A percentile compares a stretch with the other conserved stretches of the same genome.
Evolutionary conservation across 805 yeast species (phyloP).

Genomic region (Starmerella bombi): DNA sequence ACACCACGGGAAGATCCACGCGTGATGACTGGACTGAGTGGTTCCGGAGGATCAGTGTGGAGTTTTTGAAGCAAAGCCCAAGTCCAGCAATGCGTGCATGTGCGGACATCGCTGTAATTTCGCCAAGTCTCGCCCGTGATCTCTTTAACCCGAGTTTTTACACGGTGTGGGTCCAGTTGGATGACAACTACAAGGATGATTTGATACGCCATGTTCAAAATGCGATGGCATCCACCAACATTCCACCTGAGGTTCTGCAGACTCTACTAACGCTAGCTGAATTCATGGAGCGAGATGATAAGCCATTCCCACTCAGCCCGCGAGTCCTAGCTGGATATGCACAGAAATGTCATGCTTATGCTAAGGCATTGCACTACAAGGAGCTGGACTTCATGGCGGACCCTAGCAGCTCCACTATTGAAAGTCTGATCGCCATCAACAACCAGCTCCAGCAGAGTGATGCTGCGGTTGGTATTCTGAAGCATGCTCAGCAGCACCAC

Average conservation of each 20-base stretch:
- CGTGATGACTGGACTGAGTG: conserved; percentile 98
- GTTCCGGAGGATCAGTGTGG: conserved; percentile 77
- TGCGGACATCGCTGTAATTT: conserved; percentile 73
- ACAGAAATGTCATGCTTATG: conserved; percentile 91
- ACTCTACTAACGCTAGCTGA: conserved; percentile 81
- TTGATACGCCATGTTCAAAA: conserved; percentile 71
- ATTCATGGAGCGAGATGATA: conserved; percentile 95
- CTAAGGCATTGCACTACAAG: conserved; percentile 91
- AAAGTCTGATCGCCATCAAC: conserved; percentile 79
- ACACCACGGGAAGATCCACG: conserved; percentile 73
- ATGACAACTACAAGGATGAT: conserved; percentile 80
- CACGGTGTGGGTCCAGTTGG: conserved; percentile 87
- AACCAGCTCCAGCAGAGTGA: conserved; percentile 92
- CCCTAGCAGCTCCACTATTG: conserved; percentile 83
- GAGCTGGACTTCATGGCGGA: conserved; percentile 90
- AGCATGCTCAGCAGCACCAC: conserved; percentile 81
- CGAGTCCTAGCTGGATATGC: conserved; percentile 85
- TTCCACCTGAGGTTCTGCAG: conserved; percentile 92
- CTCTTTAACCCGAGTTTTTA: conserved; percentile 89
- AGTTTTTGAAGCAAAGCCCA: conserved; percentile 79
- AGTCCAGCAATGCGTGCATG: conserved; percentile 91
- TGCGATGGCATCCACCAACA: conserved; percentile 79
- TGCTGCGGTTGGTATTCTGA: conserved; percentile 93
- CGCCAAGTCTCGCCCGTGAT: conserved; percentile 71
- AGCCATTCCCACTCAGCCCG: conserved; percentile 82